Percentiles rank a stretch among this genome's conserved stretches.
These are phyloP conservation scores for Rhizomucor miehei DNA, from an alignment of 371 early-diverging fungal species.

Conservation along the genomic window DNA sequence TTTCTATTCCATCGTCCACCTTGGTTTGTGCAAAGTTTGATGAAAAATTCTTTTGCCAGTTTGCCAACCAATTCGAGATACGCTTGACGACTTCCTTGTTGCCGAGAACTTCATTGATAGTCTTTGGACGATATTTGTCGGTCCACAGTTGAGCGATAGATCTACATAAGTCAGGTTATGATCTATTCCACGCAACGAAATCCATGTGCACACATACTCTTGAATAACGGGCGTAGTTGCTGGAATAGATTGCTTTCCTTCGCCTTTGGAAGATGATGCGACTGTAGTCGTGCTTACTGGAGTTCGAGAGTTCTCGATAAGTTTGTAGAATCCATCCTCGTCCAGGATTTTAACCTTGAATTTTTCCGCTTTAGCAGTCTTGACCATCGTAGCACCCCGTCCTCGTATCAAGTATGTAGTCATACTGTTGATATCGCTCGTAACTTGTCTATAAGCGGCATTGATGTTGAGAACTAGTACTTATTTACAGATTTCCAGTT, in stretches of 20 bases:
- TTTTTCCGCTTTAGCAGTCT: constrained; percentile 82
- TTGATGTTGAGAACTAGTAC: neutral
- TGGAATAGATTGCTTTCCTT: neutral
- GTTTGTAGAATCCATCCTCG: constrained; percentile 85
- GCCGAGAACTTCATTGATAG: constrained; percentile 88
- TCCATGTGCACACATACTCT: neutral
- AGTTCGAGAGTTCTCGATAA: constrained; percentile 11
- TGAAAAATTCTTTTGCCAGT: constrained; percentile 47
- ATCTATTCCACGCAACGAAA: neutral
- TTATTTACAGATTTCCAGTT: neutral
- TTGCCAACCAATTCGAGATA: constrained; percentile 76
- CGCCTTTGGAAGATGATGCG: constrained; percentile 1
- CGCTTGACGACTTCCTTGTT: constrained; percentile 74
- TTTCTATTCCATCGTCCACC: constrained; percentile 15
- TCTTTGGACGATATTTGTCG: constrained; percentile 93
- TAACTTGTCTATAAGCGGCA: constrained; percentile 66
- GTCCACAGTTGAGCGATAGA: constrained; percentile 76
- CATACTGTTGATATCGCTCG: constrained; percentile 79
- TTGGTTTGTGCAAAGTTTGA: constrained; percentile 5
- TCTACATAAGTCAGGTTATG: neutral
- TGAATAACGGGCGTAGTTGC: neutral
- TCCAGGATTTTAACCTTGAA: constrained; percentile 74
- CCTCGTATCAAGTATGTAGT: constrained; percentile 93
- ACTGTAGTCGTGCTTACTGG: constrained; percentile 1
- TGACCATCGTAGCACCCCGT: constrained; percentile 93